A percentile compares a stretch with the other conserved stretches of the same genome.
Evolutionary conservation across 371 early-diverging fungal genomes (phyloP).

Genomic region (Synchytrium microbalum): DNA sequence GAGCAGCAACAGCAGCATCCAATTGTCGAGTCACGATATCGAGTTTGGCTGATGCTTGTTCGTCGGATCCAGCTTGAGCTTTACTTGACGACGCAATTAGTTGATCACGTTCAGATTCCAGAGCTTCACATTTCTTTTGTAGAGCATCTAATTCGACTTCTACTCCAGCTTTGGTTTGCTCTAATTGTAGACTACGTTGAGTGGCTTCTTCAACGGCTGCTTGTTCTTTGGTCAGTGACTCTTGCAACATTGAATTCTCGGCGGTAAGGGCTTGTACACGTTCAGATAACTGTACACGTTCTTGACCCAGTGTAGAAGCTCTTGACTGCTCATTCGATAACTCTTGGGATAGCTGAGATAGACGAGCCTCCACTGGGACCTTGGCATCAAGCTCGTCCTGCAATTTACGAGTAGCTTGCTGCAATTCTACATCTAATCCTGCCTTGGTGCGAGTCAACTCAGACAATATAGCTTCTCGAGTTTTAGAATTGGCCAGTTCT

Average conservation of each 20-base stretch:
- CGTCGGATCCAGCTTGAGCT: not conserved
- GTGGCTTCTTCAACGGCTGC: slow-evolving; percentile 9
- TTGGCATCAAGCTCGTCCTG: slow-evolving; percentile 10
- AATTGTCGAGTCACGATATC: not conserved
- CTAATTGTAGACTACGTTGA: slow-evolving; percentile 10
- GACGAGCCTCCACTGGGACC: not conserved
- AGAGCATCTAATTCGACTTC: slow-evolving; percentile 20
- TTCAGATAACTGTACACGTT: slow-evolving; percentile 8
- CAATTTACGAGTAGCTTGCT: slow-evolving; percentile 12
- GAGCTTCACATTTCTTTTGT: slow-evolving; percentile 8
- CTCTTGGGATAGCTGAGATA: slow-evolving; percentile 8
- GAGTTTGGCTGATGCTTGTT: not conserved
- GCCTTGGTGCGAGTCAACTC: slow-evolving; percentile 18
- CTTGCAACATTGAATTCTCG: slow-evolving; percentile 8
- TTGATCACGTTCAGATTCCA: not conserved
- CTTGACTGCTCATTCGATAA: not conserved
- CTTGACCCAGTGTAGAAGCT: slow-evolving; percentile 9
- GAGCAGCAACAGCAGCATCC: slow-evolving; percentile 1
- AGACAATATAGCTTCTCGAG: slow-evolving; percentile 2
- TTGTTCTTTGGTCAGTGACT: slow-evolving; percentile 8
- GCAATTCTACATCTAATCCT: slow-evolving; percentile 19
- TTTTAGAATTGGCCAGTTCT: slow-evolving; percentile 5
- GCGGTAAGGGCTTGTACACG: slow-evolving; percentile 4
- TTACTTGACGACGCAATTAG: slow-evolving; percentile 2
- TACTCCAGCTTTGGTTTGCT: slow-evolving; percentile 19